These are phyloP conservation scores for Periconia sp. DNA, from an alignment of 2,329 filamentous ascomycete species.

Conservation along the genomic window DNA sequence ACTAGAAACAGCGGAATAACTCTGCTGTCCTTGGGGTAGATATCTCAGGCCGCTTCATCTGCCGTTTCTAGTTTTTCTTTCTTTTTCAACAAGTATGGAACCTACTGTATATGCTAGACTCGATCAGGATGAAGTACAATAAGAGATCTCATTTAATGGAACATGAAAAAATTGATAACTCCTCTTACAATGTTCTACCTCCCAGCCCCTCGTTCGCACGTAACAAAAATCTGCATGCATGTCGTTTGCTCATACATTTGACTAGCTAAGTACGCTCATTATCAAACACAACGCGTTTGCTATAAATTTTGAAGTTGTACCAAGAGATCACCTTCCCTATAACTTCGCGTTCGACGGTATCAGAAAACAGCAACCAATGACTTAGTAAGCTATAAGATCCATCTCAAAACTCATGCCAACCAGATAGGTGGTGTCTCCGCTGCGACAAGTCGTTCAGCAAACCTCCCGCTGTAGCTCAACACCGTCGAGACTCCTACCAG, in stretches of 20 bases:
- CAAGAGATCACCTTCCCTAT: background rate
- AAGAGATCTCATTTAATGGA: too few species aligned
- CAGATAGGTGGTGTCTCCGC: constrained; percentile 8
- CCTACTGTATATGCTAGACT: too few species aligned
- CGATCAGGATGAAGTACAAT: too few species aligned
- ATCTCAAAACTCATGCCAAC: background rate
- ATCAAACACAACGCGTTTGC: background rate
- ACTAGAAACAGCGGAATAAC: too few species aligned
- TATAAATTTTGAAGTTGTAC: background rate
- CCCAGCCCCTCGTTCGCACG: too few species aligned
- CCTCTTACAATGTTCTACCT: too few species aligned
- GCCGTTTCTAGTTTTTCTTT: too few species aligned
- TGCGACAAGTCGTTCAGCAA: constrained; percentile 7
- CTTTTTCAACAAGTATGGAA: too few species aligned
- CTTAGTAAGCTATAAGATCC: background rate
- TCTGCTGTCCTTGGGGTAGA: too few species aligned
- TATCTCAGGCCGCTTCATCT: too few species aligned
- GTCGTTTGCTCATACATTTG: background rate
- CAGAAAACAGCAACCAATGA: background rate
- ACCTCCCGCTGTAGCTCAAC: constrained; percentile 3
- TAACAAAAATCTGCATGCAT: too few species aligned
- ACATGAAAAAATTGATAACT: too few species aligned
- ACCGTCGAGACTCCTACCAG: constrained; percentile 4
- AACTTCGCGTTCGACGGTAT: background rate
- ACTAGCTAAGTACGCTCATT: constrained; percentile 3